phyloP scores from a whole-genome alignment of 768 basidiomycete species.

The Russula sp. region DNA sequence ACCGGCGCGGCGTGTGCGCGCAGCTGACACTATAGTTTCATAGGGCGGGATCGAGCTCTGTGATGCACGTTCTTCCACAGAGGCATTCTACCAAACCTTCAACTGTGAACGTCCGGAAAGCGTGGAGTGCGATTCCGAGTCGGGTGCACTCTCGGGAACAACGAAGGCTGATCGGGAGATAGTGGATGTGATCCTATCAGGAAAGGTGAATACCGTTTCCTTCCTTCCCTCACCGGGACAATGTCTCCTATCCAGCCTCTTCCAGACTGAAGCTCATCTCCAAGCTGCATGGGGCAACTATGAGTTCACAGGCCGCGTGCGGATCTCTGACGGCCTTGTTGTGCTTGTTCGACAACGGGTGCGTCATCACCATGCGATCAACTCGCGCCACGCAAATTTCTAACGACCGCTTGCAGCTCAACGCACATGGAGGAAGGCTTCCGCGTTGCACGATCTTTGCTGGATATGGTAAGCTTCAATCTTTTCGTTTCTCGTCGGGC shows the following conservation, averaged over 20 bases:
- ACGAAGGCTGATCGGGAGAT: constrained; percentile 1
- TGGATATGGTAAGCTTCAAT: constrained; percentile 19
- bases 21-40: not conserved
- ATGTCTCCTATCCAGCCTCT: not conserved
- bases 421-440: not conserved
- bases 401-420: not conserved
- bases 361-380: not conserved
- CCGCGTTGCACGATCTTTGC: constrained; percentile 9
- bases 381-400: not conserved
- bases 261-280: constrained; percentile 10
- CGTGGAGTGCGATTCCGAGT: constrained; percentile 2
- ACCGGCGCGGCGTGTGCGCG: not conserved
- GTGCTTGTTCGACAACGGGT: constrained; percentile 17
- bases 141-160: not conserved
- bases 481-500: not conserved
- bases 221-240: not conserved
- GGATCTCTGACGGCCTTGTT: constrained; percentile 22
- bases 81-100: constrained; percentile 18
- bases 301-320: constrained; percentile 18
- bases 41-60: constrained; percentile 13
- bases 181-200: constrained; percentile 22
- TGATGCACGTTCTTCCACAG: not conserved
- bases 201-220: constrained; percentile 10
- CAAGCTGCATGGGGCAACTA: constrained; percentile 15
- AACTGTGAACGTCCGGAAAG: not conserved